Base-by-base conservation (phyloP, 2,329 filamentous ascomycete genomes). In the Fusarium odoratissimum region DNA sequence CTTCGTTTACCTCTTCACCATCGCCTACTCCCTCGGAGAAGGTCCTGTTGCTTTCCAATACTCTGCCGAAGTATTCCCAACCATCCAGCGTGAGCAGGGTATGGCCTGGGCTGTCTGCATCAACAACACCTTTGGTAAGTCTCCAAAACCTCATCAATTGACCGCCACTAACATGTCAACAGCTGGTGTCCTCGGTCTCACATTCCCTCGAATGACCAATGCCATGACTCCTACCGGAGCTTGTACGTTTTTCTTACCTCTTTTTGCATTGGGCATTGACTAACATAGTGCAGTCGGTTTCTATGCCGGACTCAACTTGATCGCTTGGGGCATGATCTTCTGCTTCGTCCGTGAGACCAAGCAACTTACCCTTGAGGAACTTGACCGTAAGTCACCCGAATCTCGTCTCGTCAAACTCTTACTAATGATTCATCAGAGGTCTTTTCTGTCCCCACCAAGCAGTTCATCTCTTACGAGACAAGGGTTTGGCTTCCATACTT, bases 261-360 rank as follows among this genome's bases (percentile, higher is more conserved):
- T 1, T 1, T 0, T 16, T 3, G 0, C 23, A 7, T 38, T 21
- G 7, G 11, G 10, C 1, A 23, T 25, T 21, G 16, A 31, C 71
- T 78, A 48, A 77, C 38, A 1, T 4, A 0, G 2, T 83, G 1
- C 11, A 9, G 78, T 76, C 62, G 82, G 82, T 0, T 82, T 86
- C 71, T 87, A 87, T 49, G 85, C 85, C 0, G 85, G 81, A 4
- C 83, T 87, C 38, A 87, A 87, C 69, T 45, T 84, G 1, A 75
- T 85, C 0, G 85, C 85, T 0, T 82, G 86, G 75, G 61, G 81
- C 44, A 80, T 87, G 70, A 87, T 87, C 69, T 86, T 87, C 67
- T 80, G 86, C 33, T 82, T 86, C 55, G 82, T 87, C 0, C 86
- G 85, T 1, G 86, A 87, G 77, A 87, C 86, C 5, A 87, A 87